Evolutionary conservation across 352 stramenopile species (phyloP), one percentile per base, ranked within the genome.

Genomic region (Globisporangium mamillatum): DNA sequence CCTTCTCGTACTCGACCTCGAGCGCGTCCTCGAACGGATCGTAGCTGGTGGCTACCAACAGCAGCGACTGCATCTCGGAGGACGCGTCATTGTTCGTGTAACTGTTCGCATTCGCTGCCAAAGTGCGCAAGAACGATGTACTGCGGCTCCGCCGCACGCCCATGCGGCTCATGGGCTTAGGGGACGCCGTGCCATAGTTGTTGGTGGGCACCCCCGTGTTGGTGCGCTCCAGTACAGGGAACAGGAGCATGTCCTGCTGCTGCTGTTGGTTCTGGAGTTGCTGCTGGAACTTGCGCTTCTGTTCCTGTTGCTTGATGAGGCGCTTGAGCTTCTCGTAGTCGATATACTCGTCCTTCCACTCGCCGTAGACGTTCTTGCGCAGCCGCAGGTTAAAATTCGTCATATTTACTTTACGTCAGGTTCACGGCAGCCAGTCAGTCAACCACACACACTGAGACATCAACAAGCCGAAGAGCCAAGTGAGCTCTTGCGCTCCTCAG

Each of bases 11-110:
- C 74, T 97, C 88, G 54, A 79, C 48, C 14, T 86, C 76, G 27
- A 98, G 73, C 20, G 88, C 69, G 48, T 93, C 81, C 55, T 94
- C 90, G 75, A 98, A 98, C 59, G 80, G 98, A 36, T 98, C 92
- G 78, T 97, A 98, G 56, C 73, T 48, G 81, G 65, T 2, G 71
- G 69, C 12, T 60, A 78, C 10, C 57, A 80, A 50, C 96, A 96
- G 74, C 98, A 98, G 69, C 98, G 98, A 58, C 91, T 94, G 27
- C 83, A 75, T 41, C 83, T 82, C 7, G 20, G 60, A 64, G 20
- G 62, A 20, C 12, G 12, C 38, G 10, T 46, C 38, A 14, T 46
- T 73, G 60, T 63, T 55, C 50, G 4, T 14, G 4, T 46, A 20
- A 66, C 34, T 53, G 41, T 62, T 62, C 2, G 22, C 73, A 59